These are phyloP conservation scores for Cercospora sesami DNA, from an alignment of 2,329 filamentous ascomycete species.

Conservation along the genomic window DNA sequence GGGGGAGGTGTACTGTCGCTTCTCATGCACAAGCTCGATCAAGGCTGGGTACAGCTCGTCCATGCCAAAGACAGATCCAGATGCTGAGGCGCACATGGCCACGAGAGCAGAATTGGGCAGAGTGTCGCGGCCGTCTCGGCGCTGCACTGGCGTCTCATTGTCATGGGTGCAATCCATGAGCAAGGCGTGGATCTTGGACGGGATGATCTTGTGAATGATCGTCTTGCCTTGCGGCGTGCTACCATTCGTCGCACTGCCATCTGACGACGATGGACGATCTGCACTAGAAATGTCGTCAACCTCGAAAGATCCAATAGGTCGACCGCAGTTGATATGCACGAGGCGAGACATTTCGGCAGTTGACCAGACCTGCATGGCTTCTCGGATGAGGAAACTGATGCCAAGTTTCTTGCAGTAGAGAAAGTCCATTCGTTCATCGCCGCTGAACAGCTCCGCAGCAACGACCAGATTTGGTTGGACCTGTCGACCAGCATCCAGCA, in stretches of 20 bases:
- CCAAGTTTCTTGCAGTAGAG: constrained; percentile 92
- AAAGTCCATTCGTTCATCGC: constrained; percentile 93
- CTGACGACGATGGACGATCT: constrained; percentile 46
- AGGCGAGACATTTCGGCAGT: constrained; percentile 88
- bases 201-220: constrained; percentile 76
- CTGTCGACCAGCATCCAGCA: constrained; percentile 87
- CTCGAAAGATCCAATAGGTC: constrained; percentile 95
- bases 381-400: constrained; percentile 85
- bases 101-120: constrained; percentile 91
- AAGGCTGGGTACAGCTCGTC: constrained; percentile 93
- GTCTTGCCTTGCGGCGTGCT: constrained; percentile 52
- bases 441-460: constrained; percentile 92
- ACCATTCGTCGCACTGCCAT: constrained; percentile 36
- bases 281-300: constrained; percentile 77
- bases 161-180: constrained; percentile 99
- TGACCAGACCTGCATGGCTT: constrained; percentile 98
- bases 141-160: constrained; percentile 94
- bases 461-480: constrained; percentile 87
- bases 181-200: constrained; percentile 84
- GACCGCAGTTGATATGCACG: constrained; percentile 88
- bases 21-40: constrained; percentile 91
- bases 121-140: constrained; percentile 89
- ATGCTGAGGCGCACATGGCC: constrained; percentile 91
- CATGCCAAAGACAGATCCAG: constrained; percentile 95
- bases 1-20: constrained; percentile 74